Percentiles rank a stretch among this genome's conserved stretches.
phyloP scores from a whole-genome alignment of 306 rosid species.

The Erythrophleum fordii region DNA sequence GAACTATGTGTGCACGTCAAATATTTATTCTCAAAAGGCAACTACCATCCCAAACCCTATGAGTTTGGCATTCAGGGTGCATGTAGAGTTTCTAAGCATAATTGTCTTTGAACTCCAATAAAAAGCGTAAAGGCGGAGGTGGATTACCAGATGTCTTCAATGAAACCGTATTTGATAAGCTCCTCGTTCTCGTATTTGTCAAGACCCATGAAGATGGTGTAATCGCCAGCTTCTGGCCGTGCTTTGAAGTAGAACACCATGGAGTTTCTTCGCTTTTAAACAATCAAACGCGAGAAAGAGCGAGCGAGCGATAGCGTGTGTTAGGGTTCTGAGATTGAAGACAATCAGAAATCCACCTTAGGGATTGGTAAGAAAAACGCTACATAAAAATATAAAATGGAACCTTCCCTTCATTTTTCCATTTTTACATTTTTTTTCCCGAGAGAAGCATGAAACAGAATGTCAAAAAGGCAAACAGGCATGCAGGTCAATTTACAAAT shows the following conservation, averaged over 20 bases:
- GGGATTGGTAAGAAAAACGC: constrained; percentile 25
- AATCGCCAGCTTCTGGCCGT: constrained; percentile 94
- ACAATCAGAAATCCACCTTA: constrained; percentile 11
- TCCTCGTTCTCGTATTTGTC: constrained; percentile 98
- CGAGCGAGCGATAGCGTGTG: constrained; percentile 21
- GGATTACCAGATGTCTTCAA: constrained; percentile 89
- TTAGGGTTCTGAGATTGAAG: constrained; percentile 52
- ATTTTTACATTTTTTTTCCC: not conserved
- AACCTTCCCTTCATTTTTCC: not conserved
- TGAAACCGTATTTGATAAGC: constrained; percentile 94
- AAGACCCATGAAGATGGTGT: constrained; percentile 97
- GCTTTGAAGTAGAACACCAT: constrained; percentile 99
- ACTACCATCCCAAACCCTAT: not conserved
- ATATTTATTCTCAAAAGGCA: not conserved
- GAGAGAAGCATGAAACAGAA: not conserved
- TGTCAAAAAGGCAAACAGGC: not conserved
- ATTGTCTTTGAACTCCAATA: not conserved
- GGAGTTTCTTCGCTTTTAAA: constrained; percentile 34
- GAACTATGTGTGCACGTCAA: not conserved
- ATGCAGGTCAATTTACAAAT: not conserved
- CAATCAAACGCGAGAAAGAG: constrained; percentile 7
- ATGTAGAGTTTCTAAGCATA: not conserved
- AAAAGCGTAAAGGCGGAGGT: not conserved
- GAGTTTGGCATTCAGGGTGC: not conserved
- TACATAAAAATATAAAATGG: not conserved